phyloP scores from a whole-genome alignment of 164 flowering plant genomes.

The Magnolia changhungtana region DNA sequence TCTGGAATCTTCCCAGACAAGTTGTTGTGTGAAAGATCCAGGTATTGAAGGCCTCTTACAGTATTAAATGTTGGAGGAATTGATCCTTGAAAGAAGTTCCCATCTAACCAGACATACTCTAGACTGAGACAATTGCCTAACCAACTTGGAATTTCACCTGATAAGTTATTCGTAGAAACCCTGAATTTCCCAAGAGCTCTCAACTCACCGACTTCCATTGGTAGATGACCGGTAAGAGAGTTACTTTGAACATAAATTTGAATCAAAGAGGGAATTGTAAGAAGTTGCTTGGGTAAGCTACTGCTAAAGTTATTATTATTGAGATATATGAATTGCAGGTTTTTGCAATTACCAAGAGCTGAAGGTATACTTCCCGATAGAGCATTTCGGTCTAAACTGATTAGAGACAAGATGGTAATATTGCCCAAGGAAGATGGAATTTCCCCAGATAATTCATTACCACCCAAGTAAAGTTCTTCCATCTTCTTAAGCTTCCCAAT shows the following conservation, averaged over 20 bases:
- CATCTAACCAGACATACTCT: conserved; percentile 12
- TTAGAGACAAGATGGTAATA: not conserved
- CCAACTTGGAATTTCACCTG: conserved; percentile 24
- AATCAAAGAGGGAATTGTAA: conserved; percentile 14
- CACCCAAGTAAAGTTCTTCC: not conserved
- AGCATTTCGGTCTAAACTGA: not conserved
- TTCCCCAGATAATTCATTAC: not conserved
- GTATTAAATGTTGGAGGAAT: conserved; percentile 22
- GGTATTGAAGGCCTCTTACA: conserved; percentile 8
- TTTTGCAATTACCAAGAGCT: conserved; percentile 17
- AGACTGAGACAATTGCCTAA: conserved; percentile 17
- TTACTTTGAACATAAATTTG: conserved; percentile 7
- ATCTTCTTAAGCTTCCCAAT: not conserved
- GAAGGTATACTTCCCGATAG: conserved; percentile 18
- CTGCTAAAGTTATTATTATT: conserved; percentile 17
- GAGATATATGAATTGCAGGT: conserved; percentile 2
- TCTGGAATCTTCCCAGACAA: conserved; percentile 28
- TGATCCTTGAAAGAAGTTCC: conserved; percentile 22
- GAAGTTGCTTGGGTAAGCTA: conserved; percentile 18
- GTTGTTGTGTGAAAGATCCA: conserved; percentile 30
- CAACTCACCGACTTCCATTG: conserved; percentile 22
- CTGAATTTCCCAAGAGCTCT: conserved; percentile 1
- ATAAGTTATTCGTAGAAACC: conserved; percentile 24
- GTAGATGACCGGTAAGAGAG: conserved; percentile 18
- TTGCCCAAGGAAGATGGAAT: conserved; percentile 4